Evolutionary conservation across 163 green algal species (phyloP).

Genomic region (Scenedesmus sp.): DNA sequence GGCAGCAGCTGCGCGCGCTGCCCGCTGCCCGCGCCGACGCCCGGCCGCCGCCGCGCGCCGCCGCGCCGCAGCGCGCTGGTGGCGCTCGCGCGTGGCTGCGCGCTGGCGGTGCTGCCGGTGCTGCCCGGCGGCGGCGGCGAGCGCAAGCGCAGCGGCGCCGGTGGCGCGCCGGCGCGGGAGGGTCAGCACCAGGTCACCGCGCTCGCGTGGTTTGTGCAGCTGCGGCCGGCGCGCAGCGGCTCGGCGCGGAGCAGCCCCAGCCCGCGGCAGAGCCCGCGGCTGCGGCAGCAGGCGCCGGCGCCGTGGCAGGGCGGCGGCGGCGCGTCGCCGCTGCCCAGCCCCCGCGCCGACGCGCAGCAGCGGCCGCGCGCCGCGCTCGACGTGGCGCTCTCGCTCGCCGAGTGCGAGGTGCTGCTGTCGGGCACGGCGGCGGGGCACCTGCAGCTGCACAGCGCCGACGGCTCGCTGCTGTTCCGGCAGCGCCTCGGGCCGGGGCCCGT

Average conservation of each 20-base stretch:
- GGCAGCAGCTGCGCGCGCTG: constrained; percentile 16
- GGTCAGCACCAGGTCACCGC: constrained; percentile 25
- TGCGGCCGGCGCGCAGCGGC: background rate
- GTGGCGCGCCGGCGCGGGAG: constrained; percentile 14
- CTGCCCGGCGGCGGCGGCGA: background rate
- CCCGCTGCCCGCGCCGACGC: constrained; percentile 5
- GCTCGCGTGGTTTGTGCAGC: constrained; percentile 36
- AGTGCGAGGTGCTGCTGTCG: constrained; percentile 33
- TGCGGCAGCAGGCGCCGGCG: background rate
- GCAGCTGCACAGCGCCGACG: constrained; percentile 17
- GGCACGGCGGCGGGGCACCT: constrained; percentile 27
- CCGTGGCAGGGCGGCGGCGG: too few relatives aligned
- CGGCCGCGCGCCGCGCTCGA: background rate
- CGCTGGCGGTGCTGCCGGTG: constrained; percentile 13
- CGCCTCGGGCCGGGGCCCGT: constrained; percentile 13
- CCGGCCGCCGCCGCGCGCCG: background rate
- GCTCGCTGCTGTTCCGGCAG: constrained; percentile 33
- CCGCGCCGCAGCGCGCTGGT: constrained; percentile 18
- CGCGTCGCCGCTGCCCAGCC: too few relatives aligned
- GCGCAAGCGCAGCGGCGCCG: background rate
- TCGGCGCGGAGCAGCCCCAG: background rate
- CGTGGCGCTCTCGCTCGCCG: background rate
- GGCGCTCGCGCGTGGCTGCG: constrained; percentile 16
- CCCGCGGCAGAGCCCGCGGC: background rate
- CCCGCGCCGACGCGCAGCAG: too few relatives aligned